A percentile compares a stretch with the other conserved stretches of the same genome.
Evolutionary conservation across 2,329 filamentous ascomycete genomes (phyloP).

Genomic region (Pseudonectria buxi): DNA sequence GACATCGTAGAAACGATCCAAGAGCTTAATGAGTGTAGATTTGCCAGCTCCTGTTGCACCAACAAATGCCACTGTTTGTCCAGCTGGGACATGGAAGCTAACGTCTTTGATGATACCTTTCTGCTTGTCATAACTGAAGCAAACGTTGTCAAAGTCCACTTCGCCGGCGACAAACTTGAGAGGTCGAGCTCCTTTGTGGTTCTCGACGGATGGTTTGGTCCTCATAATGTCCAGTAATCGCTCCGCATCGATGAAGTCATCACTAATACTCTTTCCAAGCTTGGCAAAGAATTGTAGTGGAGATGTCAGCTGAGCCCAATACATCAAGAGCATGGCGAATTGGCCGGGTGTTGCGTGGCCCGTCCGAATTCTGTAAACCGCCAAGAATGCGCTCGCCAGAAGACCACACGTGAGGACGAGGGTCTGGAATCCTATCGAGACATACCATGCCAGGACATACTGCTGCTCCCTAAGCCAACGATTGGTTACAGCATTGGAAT

Average conservation of each 20-base stretch:
- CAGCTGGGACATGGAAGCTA: conserved; percentile 42
- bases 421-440: conserved; percentile 50
- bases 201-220: conserved; percentile 48
- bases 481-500: conserved; percentile 42
- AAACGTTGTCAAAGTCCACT: conserved; percentile 48
- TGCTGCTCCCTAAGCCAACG: conserved; percentile 33
- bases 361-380: conserved; percentile 60
- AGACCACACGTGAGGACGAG: conserved; percentile 64
- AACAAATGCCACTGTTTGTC: conserved; percentile 53
- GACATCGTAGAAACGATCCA: conserved; percentile 54
- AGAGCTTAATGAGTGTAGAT: conserved; percentile 51
- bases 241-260: conserved; percentile 52
- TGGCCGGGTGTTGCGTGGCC: conserved; percentile 55
- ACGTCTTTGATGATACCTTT: conserved; percentile 51
- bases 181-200: conserved; percentile 42
- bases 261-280: conserved; percentile 49
- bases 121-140: conserved; percentile 54
- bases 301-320: conserved; percentile 66
- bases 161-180: conserved; percentile 46
- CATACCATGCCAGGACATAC: conserved; percentile 37
- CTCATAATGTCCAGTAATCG: conserved; percentile 52
- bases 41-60: conserved; percentile 55
- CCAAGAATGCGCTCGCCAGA: conserved; percentile 54
- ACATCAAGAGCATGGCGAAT: conserved; percentile 65
- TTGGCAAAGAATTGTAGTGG: conserved; percentile 64